Conservation (phyloP, 495 filamentous ascomycete genomes). For the Tuber borchii region DNA sequence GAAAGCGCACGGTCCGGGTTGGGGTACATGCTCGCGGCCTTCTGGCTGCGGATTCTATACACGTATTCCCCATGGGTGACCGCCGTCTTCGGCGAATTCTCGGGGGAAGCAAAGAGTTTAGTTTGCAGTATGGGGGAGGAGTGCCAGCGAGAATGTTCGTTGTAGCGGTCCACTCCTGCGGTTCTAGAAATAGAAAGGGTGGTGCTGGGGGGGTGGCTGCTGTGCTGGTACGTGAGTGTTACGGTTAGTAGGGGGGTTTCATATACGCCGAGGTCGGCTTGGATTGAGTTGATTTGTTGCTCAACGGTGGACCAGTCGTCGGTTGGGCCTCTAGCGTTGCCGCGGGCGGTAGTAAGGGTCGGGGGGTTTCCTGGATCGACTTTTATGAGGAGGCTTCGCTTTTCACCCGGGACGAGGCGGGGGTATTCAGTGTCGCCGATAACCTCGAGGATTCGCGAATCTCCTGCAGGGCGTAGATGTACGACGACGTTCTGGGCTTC, state of each 20-base stretch:
- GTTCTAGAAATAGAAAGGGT: constrained; percentile 9
- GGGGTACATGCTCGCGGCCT: constrained; percentile 31
- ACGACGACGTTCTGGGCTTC: constrained; percentile 17
- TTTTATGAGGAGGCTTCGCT: constrained; percentile 30
- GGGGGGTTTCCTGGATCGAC: constrained; percentile 21
- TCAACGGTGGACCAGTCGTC: constrained; percentile 26
- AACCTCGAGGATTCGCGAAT: constrained; percentile 31
- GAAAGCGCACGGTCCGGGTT: constrained; percentile 19
- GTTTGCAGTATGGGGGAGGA: constrained; percentile 23
- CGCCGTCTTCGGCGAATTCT: constrained; percentile 11
- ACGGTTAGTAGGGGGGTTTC: constrained; percentile 30
- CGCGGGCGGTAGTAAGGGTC: background rate
- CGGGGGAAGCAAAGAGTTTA: constrained; percentile 14
- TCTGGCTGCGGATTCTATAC: constrained; percentile 22
- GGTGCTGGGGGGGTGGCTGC: constrained; percentile 9
- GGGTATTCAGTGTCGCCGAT: constrained; percentile 32
- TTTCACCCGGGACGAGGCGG: constrained; percentile 34
- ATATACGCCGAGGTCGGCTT: constrained; percentile 37
- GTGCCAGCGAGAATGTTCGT: constrained; percentile 36
- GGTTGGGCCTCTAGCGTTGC: background rate
- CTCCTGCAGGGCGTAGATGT: constrained; percentile 23
- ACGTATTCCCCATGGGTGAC: constrained; percentile 22
- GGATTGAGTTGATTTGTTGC: constrained; percentile 20
- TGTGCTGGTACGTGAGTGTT: constrained; percentile 23
- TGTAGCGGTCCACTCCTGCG: constrained; percentile 26